Evolutionary conservation across 2,329 filamentous ascomycete genomes (phyloP), one percentile per base, ranked within the genome.

Genomic region (Passalora sequoiae): DNA sequence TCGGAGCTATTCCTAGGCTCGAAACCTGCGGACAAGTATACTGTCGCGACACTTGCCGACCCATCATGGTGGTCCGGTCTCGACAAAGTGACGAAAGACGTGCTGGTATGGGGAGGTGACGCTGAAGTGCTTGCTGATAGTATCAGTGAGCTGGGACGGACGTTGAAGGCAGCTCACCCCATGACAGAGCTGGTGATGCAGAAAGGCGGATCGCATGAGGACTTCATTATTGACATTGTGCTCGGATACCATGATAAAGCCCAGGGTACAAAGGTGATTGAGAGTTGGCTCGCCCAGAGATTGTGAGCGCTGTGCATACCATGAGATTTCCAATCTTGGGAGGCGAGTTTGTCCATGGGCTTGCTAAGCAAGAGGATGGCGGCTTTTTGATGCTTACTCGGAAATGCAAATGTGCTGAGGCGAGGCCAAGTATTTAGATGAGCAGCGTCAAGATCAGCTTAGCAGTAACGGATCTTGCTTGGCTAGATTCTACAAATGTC

Each of bases 91-190:
- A 60, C 76, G 3, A 36, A 36, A 15, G 66, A 72, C 30, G 64
- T 80, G 1, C 54, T 80, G 17, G 66, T 82, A 4, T 71, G 73
- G 49, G 74, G 66, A 1, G 80, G 79, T 1, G 71, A 65, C 1
- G 70, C 74, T 37, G 79, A 83, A 62, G 65, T 80, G 10, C 49
- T 82, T 19, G 61, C 78, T 24, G 78, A 80, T 50, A 67, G 72
- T 10, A 79, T 83, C 38, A 56, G 68, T 37, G 67, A 71, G 15
- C 72, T 80, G 49, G 67, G 65, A 16, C 58, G 62, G 35, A 74
- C 68, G 43, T 64, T 80, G 19, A 66, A 68, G 51, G 61, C 66
- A 22, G 66, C 66, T 4, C 65, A 65, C 49, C 55, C 60, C 2
- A 54, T 55, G 15, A 61, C 63, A 4, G 61, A 58, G 19, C 52